Evolutionary conservation across 108 stramenopile species (phyloP).

Genomic region (Conticribra weissflogii): DNA sequence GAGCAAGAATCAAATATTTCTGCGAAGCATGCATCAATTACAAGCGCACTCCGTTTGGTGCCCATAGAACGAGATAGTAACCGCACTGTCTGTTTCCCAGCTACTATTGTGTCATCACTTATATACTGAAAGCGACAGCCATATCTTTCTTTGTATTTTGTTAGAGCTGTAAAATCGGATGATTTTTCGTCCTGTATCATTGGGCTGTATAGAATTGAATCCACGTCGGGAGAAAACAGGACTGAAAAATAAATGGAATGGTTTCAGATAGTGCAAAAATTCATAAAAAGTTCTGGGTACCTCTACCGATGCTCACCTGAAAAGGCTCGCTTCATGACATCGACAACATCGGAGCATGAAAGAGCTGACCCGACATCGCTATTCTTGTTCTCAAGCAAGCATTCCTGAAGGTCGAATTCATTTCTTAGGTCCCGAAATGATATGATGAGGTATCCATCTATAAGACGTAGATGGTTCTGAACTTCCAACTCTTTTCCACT

Average conservation of each 20-base stretch:
- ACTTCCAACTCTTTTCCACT: slow-evolving; percentile 46
- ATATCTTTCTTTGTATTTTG: slow-evolving; percentile 4
- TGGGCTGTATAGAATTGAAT: slow-evolving; percentile 28
- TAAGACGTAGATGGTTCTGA: slow-evolving; percentile 34
- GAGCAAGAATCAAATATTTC: slow-evolving; percentile 44
- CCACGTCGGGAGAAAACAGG: slow-evolving; percentile 39
- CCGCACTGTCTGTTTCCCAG: slow-evolving; percentile 31
- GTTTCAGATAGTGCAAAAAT: too few species aligned
- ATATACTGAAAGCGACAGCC: slow-evolving; percentile 42
- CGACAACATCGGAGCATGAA: slow-evolving; percentile 23
- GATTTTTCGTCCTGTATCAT: slow-evolving; percentile 13
- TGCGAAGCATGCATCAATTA: slow-evolving; percentile 43
- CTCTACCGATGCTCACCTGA: slow-evolving; percentile 17
- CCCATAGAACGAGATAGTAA: slow-evolving; percentile 38
- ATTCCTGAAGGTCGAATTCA: slow-evolving; percentile 4
- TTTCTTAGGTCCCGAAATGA: slow-evolving; percentile 23
- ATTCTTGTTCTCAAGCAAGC: slow-evolving; percentile 18
- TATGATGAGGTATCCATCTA: slow-evolving; percentile 48
- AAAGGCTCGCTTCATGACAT: slow-evolving; percentile 25
- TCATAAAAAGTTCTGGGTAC: not conserved
- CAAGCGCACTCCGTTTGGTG: slow-evolving; percentile 36
- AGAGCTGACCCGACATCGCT: slow-evolving; percentile 41
- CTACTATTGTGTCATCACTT: slow-evolving; percentile 24
- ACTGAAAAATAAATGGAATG: slow-evolving; percentile 14
- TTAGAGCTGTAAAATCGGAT: slow-evolving; percentile 6